Percentiles rank a stretch among this genome's conserved stretches.
Conservation (phyloP, 2,329 filamentous ascomycete species). For the Chrysoporthe puriensis region DNA sequence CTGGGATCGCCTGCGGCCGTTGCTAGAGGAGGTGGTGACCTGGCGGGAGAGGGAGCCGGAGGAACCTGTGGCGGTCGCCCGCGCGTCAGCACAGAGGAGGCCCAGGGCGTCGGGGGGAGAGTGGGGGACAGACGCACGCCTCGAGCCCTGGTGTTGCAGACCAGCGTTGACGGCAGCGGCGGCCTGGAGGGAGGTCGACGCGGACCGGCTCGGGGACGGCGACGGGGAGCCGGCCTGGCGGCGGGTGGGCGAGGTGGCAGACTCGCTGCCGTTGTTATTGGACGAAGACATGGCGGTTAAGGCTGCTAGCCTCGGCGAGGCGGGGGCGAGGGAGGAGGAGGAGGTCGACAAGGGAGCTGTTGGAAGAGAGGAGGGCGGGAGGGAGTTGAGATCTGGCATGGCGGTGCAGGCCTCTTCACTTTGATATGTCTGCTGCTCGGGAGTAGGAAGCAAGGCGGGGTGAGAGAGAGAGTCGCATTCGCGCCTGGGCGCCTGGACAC, state of each 20-base stretch:
- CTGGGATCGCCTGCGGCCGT: conserved; percentile 66
- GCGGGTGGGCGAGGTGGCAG: conserved; percentile 31
- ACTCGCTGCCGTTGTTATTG: conserved; percentile 31
- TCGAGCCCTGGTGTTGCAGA: conserved; percentile 66
- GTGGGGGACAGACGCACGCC: conserved; percentile 48
- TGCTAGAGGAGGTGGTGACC: conserved; percentile 25
- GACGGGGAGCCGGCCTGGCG: conserved; percentile 54
- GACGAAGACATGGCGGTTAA: conserved; percentile 43
- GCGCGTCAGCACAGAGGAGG: not conserved
- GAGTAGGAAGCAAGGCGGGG: not conserved
- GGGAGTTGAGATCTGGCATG: conserved; percentile 61
- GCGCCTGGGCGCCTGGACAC: too few relatives aligned
- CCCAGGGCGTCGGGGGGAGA: not conserved
- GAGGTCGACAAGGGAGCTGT: conserved; percentile 28
- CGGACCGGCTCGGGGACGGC: conserved; percentile 62
- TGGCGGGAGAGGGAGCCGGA: conserved; percentile 28
- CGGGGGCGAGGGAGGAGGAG: conserved; percentile 32
- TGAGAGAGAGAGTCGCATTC: not conserved
- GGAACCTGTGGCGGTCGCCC: conserved; percentile 21
- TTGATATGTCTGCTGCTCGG: not conserved
- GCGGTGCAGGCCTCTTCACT: conserved; percentile 14
- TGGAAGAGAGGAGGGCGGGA: conserved; percentile 44
- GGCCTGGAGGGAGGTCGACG: conserved; percentile 73
- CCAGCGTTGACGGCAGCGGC: conserved; percentile 79
- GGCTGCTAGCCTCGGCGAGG: conserved; percentile 41